Percentiles rank a stretch among this genome's conserved stretches.
Evolutionary conservation across 176 grass and related monocot genomes (phyloP).

Genomic region (Oropetium thomaeum): DNA sequence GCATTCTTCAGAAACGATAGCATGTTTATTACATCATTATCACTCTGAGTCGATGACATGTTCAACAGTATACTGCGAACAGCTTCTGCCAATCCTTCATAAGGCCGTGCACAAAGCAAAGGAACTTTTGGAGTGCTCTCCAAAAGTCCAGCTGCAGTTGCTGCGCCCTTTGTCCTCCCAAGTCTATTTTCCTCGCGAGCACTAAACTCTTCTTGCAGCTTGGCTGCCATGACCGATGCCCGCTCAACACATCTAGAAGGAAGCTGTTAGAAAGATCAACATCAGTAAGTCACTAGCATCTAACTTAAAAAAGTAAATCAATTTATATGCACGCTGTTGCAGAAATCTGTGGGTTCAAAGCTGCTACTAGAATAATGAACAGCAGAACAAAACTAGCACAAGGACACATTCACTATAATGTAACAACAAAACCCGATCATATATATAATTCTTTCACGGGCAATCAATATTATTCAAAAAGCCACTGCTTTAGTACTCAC

Average conservation of each 20-base stretch:
- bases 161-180: neutral
- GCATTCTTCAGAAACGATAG: constrained; percentile 52
- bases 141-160: neutral
- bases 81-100: constrained; percentile 41
- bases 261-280: constrained; percentile 52
- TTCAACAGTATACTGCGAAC: constrained; percentile 40
- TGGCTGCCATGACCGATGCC: constrained; percentile 71
- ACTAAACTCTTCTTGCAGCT: constrained; percentile 64
- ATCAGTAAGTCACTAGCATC: neutral
- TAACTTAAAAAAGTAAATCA: neutral
- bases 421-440: neutral
- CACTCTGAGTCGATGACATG: constrained; percentile 32
- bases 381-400: neutral
- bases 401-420: neutral
- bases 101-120: constrained; percentile 14
- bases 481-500: neutral
- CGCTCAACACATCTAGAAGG: constrained; percentile 65
- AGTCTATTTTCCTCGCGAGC: constrained; percentile 31
- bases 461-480: neutral
- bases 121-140: constrained; percentile 1
- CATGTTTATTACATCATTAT: neutral
- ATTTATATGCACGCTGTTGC: neutral
- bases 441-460: neutral
- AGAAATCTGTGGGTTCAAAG: constrained; percentile 5
- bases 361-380: neutral